These are phyloP conservation scores for Boechera stricta DNA, from an alignment of 345 rosid genomes.

Conservation along the genomic window DNA sequence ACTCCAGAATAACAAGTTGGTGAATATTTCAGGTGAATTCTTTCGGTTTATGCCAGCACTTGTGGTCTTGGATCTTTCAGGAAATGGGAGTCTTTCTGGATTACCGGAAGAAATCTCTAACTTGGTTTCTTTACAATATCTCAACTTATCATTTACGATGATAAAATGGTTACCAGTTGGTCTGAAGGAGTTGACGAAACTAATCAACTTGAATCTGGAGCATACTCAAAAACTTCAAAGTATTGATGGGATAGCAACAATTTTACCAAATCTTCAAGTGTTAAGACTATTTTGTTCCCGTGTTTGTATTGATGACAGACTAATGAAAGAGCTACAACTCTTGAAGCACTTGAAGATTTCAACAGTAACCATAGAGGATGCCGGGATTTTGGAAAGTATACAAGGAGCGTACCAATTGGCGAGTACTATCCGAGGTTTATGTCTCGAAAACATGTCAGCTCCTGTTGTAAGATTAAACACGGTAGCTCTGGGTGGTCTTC, in stretches of 20 bases:
- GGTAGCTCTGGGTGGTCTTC: background rate
- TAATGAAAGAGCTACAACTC: background rate
- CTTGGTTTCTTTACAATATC: background rate
- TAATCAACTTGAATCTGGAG: background rate
- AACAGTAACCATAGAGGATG: background rate
- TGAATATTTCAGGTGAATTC: too few species aligned
- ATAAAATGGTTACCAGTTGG: background rate
- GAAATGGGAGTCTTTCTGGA: too few species aligned
- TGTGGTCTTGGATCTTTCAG: too few species aligned
- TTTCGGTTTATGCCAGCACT: too few species aligned
- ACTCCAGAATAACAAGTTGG: too few species aligned
- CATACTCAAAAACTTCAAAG: background rate
- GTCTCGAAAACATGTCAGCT: background rate
- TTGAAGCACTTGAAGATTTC: background rate
- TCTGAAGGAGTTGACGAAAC: background rate
- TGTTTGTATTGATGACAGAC: background rate
- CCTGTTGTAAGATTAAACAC: background rate
- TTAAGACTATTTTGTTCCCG: background rate
- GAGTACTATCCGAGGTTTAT: background rate
- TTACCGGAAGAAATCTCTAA: too few species aligned
- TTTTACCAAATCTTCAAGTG: background rate
- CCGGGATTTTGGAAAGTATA: background rate
- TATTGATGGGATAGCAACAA: background rate
- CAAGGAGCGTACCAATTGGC: background rate
- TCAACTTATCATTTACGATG: background rate